Conservation (phyloP, 1,139 yeast genomes). For the Saccharomyces pastorianus region DNA sequence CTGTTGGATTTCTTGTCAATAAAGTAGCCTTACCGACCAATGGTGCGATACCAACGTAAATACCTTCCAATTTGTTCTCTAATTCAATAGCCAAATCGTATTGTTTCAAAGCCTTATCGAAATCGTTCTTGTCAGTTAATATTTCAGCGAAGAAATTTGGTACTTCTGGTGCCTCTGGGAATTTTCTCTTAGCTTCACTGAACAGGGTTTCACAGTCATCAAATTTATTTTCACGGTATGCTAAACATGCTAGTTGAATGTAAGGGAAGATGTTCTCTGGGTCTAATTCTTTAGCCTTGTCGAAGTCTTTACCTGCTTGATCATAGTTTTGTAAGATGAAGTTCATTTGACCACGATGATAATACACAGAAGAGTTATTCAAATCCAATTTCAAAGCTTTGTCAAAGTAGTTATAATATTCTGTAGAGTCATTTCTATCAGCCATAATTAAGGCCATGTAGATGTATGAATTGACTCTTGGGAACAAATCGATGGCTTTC, state of each 20-base stretch:
- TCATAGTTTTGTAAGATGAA: constrained; percentile 71
- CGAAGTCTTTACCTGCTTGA: constrained; percentile 68
- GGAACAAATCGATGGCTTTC: constrained; percentile 56
- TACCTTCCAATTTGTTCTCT: constrained; percentile 42
- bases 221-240: constrained; percentile 70
- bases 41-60: constrained; percentile 81
- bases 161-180: constrained; percentile 85
- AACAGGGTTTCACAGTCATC: constrained; percentile 59
- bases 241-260: constrained; percentile 88
- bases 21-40: constrained; percentile 82
- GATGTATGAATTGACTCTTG: constrained; percentile 78
- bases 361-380: constrained; percentile 71
- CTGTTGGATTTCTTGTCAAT: constrained; percentile 51
- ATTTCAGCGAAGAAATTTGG: constrained; percentile 96
- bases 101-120: constrained; percentile 66
- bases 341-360: constrained; percentile 89
- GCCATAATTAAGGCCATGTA: constrained; percentile 79
- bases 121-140: constrained; percentile 71
- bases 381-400: constrained; percentile 66
- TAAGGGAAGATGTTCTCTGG: constrained; percentile 74
- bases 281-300: constrained; percentile 66
- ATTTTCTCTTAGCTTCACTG: constrained; percentile 61
- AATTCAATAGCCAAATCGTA: constrained; percentile 81
- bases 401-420: constrained; percentile 48
- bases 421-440: constrained; percentile 65